Base-by-base conservation (phyloP, 176 grass and related monocot species). In the Thalia dealbata region DNA sequence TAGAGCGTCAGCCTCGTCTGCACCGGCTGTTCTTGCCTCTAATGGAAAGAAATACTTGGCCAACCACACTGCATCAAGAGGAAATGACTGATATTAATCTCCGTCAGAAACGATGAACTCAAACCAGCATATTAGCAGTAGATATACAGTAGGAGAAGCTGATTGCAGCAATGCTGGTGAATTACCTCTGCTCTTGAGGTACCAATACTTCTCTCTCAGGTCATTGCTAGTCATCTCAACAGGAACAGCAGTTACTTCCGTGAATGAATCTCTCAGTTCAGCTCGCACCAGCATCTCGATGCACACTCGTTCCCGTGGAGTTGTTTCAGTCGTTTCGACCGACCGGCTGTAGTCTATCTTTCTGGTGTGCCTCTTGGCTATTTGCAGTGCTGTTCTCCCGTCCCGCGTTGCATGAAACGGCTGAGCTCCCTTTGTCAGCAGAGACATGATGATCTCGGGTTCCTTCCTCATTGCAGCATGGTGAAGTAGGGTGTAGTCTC, bases 131-230 rank as follows among this genome's bases (percentile, higher is more conserved):
- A 70, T 50, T 8, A 14, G 43, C 67, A 70, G n/a, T 52, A 5
- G 6, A 6, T 27, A 23, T 26, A 14, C 22, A 42, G 9, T 4
- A 44, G 6, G 15, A 69, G 24, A 70, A 14, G 11, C 3, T 14
- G 25, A 44, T 7, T 48, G 38, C 3, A 22, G 67, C n/a, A n/a
- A n/a, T n/a, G n/a, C 32, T 19, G 45, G 26, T 10, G 45, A 61
- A 27, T 74, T 74, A 74, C 72, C 72, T 74, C 72, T 61, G n/a
- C 32, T 59, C 24, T 74, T 32, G 42, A 74, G 72, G 23, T 74
- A 74, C 0, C n/a, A 60, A 43, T 61, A 60, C 52, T 23, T 61
- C 30, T 60, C 35, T 15, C 6, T 28, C 30, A 45, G 72, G 18
- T 74, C 13, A 26, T 24, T 6, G 9, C 55, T 74, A 2, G 3